Conservation (phyloP, 768 basidiomycete species). For the Lactifluus subvellereus region DNA sequence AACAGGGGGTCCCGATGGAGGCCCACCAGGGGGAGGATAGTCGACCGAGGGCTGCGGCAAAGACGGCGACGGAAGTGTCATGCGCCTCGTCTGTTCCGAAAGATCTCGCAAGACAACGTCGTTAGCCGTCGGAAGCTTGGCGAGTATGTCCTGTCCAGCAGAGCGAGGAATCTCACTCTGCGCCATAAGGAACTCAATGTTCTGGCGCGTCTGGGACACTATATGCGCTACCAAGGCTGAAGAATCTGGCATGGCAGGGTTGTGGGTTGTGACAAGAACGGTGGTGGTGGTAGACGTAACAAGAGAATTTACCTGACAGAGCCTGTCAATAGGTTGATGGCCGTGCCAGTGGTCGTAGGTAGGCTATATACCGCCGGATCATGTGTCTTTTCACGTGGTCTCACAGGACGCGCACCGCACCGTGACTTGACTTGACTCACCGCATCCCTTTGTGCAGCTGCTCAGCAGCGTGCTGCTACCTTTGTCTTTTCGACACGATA, state of each 20-base stretch:
- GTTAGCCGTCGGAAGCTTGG: constrained; percentile 33
- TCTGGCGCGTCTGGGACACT: constrained; percentile 41
- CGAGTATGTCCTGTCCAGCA: constrained; percentile 38
- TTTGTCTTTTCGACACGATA: not conserved
- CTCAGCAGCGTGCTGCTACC: not conserved
- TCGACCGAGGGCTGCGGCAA: constrained; percentile 2
- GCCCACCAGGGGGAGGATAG: constrained; percentile 1
- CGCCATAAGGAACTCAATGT: constrained; percentile 41
- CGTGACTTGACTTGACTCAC: no score
- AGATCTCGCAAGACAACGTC: constrained; percentile 23
- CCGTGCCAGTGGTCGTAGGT: no score
- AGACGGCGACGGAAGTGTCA: constrained; percentile 17
- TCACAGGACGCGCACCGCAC: not conserved
- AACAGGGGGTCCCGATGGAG: constrained; percentile 16
- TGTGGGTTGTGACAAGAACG: not conserved
- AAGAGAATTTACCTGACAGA: not conserved
- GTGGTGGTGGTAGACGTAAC: not conserved
- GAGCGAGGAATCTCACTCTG: constrained; percentile 38
- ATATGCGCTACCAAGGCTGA: constrained; percentile 53
- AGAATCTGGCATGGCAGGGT: constrained; percentile 18
- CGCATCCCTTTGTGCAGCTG: not conserved
- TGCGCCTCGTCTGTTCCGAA: constrained; percentile 23
- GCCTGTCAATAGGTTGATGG: not conserved
- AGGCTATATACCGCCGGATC: not conserved
- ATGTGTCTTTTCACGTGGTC: not conserved